Conservation (phyloP, 1,284 basidiomycete genomes). For the Ustilago nuda region DNA sequence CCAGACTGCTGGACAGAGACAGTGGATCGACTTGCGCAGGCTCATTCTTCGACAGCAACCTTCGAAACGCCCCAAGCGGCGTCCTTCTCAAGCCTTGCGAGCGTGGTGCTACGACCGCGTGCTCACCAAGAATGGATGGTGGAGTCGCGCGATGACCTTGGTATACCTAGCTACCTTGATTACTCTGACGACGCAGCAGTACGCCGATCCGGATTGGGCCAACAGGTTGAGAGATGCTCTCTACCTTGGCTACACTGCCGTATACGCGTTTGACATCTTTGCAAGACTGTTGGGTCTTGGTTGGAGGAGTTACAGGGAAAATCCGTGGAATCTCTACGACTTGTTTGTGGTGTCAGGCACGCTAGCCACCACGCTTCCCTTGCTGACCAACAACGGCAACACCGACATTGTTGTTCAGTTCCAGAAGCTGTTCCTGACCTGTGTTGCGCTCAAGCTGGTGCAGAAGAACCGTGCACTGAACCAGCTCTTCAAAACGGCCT, state of each 20-base stretch:
- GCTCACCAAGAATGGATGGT: constrained; percentile 91
- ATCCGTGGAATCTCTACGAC: constrained; percentile 90
- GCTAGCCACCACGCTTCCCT: constrained; percentile 82
- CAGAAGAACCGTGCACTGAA: constrained; percentile 90
- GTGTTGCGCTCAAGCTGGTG: constrained; percentile 92
- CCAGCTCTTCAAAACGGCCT: constrained; percentile 94
- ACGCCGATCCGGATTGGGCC: constrained; percentile 74
- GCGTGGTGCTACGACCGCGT: constrained; percentile 94
- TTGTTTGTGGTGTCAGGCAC: constrained; percentile 84
- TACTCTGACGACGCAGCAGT: constrained; percentile 87
- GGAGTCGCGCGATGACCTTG: constrained; percentile 84
- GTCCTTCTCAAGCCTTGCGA: constrained; percentile 75
- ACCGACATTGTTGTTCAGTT: constrained; percentile 74
- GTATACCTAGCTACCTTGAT: constrained; percentile 87
- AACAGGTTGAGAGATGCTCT: constrained; percentile 80
- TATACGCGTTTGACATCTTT: constrained; percentile 83
- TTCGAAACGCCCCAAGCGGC: constrained; percentile 79
- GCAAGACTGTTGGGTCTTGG: constrained; percentile 87
- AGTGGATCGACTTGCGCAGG: constrained; percentile 94
- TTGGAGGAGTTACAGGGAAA: constrained; percentile 82
- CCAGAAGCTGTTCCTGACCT: constrained; percentile 93
- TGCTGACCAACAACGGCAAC: constrained; percentile 26
- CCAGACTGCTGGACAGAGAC: constrained; percentile 84
- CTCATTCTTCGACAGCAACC: constrained; percentile 88
- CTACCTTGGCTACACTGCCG: constrained; percentile 79